Evolutionary conservation across 2,329 filamentous ascomycete species (phyloP).

Genomic region (Paraphaeosphaeria sporulosa): DNA sequence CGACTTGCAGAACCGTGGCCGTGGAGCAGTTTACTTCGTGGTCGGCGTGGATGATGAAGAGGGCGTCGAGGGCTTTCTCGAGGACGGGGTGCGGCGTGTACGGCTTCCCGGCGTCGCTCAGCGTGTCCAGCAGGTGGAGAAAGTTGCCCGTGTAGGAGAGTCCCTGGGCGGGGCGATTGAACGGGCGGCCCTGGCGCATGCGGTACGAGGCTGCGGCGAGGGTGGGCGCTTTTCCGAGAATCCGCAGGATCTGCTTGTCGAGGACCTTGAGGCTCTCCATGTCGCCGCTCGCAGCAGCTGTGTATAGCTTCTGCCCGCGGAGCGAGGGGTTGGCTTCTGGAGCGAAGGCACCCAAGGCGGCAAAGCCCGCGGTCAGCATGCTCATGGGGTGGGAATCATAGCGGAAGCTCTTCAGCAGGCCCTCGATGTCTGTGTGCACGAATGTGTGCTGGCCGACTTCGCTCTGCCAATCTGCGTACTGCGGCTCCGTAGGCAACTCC

Average conservation of each 20-base stretch:
- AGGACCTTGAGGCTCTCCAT: neutral
- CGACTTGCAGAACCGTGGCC: slow-evolving; percentile 5
- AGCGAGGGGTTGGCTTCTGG: slow-evolving; percentile 8
- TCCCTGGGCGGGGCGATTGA: slow-evolving; percentile 2
- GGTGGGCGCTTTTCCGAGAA: slow-evolving; percentile 4
- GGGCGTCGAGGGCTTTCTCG: slow-evolving; percentile 1
- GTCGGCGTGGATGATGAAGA: slow-evolving; percentile 9
- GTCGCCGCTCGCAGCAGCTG: neutral
- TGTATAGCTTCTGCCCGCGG: slow-evolving; percentile 4
- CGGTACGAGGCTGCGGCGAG: slow-evolving; percentile 3
- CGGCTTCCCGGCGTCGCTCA: neutral
- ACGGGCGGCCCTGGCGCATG: slow-evolving; percentile 5
- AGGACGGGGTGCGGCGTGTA: slow-evolving; percentile 5
- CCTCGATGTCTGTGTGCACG: slow-evolving; percentile 5
- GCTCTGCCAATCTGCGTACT: neutral
- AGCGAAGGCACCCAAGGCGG: slow-evolving; percentile 6
- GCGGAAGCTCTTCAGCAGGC: slow-evolving; percentile 6
- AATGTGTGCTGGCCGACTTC: slow-evolving; percentile 4
- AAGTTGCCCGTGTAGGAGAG: slow-evolving; percentile 9
- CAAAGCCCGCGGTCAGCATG: slow-evolving; percentile 3
- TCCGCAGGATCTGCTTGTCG: slow-evolving; percentile 9
- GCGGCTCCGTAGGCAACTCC: neutral
- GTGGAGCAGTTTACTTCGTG: slow-evolving; percentile 10
- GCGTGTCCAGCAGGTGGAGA: slow-evolving; percentile 1
- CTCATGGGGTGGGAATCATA: slow-evolving; percentile 8